Conservation (phyloP, 148 eudicot genomes). For the Pharnaceum exiguum region DNA sequence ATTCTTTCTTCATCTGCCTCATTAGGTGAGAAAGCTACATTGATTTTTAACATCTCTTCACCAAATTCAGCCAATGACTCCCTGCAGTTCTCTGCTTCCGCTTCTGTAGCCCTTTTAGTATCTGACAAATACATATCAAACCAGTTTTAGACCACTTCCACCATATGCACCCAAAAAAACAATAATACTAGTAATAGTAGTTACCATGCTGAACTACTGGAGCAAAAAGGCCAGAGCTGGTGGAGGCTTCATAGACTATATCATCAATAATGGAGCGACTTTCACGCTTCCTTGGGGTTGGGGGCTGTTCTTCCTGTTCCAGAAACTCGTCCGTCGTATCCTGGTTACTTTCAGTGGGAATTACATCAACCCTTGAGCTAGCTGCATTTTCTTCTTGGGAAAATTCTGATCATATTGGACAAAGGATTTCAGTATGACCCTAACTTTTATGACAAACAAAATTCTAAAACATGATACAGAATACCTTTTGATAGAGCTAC, state of each 20-base stretch:
- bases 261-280: slow-evolving; percentile 17
- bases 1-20: slow-evolving; percentile 59
- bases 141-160: too few species aligned
- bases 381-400: slow-evolving; percentile 5
- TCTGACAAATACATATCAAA: too few species aligned
- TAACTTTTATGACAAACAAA: background rate
- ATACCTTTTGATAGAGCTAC: background rate
- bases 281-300: slow-evolving; percentile 28
- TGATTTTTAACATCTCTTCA: slow-evolving; percentile 17
- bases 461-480: background rate
- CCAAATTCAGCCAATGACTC: slow-evolving; percentile 21
- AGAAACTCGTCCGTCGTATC: slow-evolving; percentile 28
- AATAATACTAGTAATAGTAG: too few species aligned
- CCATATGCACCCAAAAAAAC: too few species aligned
- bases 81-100: slow-evolving; percentile 19
- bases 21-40: slow-evolving; percentile 20
- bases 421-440: background rate
- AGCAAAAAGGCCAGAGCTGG: slow-evolving; percentile 19
- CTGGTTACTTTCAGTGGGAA: slow-evolving; percentile 43
- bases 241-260: slow-evolving; percentile 23
- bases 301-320: slow-evolving; percentile 31
- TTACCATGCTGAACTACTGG: slow-evolving; percentile 29
- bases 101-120: slow-evolving; percentile 24
- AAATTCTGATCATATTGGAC: slow-evolving; percentile 6
- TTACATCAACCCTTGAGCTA: slow-evolving; percentile 28